Evolutionary conservation across 2,329 filamentous ascomycete species (phyloP), one percentile per base, ranked within the genome.

Genomic region (Calonectria hawksworthii): DNA sequence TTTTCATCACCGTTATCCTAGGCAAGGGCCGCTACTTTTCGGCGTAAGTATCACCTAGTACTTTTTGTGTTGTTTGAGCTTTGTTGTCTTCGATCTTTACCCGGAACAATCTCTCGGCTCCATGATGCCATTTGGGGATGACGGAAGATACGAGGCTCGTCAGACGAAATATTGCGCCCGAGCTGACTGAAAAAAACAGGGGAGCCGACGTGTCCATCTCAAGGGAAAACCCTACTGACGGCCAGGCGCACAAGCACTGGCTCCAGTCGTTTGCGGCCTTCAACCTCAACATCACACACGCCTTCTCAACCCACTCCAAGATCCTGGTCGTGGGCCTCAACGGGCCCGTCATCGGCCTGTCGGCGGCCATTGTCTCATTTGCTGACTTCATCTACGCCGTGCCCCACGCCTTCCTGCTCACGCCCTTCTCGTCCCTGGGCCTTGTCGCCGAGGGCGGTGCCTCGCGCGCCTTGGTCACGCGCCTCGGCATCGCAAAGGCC

Each of bases 251-350:
- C 81, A 83, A 83, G 68, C 88, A 92, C 79, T 93, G 92, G 87
- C 90, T 98, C 44, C 89, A 90, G 67, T 88, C 84, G 82, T 98
- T 99, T 86, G 94, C 95, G 14, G 89, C 93, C 79, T 94, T 94
- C 89, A 99, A 99, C 89, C 91, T 98, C 72, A 94, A 98, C 89
- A 91, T 95, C 81, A 97, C 96, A 2, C 93, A 95, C 80, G 93
- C 95, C 80, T 98, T 99, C 88, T 96, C 97, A 88, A 93, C 93
- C 18, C 97, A 99, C 86, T 95, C 96, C 80, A 98, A 99, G 87
- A 94, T 99, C 86, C 94, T 99, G 30, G 91, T 99, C 74, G 93
- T 93, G 0, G 97, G 95, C 0, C 93, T 99, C 78, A 99, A 99
- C 86, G 97, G 96, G 4, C 97, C 97, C 8, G 96, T 93, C 14